Evolutionary conservation across 208 protist species (phyloP).

Genomic region (Lotmaria passim): DNA sequence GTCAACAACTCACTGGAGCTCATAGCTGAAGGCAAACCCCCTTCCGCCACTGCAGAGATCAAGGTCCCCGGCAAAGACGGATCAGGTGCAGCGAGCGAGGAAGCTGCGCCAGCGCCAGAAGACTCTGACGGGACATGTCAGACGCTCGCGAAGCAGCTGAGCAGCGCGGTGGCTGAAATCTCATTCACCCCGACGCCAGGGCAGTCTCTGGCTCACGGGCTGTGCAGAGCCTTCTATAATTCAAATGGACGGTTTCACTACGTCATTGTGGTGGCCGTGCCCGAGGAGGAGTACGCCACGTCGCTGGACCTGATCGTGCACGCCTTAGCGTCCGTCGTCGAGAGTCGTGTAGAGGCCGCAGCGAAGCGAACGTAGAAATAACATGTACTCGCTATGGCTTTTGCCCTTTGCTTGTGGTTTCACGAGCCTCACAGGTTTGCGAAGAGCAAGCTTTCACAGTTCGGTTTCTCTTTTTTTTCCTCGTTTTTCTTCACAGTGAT

Average conservation of each 20-base stretch:
- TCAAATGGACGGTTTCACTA: conserved; percentile 80
- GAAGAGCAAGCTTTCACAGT: neutral
- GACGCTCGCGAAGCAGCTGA: conserved; percentile 51
- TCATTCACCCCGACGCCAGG: conserved; percentile 66
- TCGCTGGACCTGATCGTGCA: conserved; percentile 74
- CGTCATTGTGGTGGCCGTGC: conserved; percentile 75
- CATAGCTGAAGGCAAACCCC: conserved; percentile 33
- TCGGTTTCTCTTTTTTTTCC: neutral
- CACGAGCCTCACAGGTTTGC: too few relatives aligned
- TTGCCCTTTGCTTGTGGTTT: too few relatives aligned
- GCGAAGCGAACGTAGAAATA: conserved; percentile 63
- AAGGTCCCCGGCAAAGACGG: neutral
- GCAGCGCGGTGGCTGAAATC: conserved; percentile 73
- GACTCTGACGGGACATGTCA: conserved; percentile 39
- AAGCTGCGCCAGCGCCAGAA: neutral
- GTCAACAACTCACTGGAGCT: conserved; percentile 74
- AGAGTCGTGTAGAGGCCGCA: conserved; percentile 73
- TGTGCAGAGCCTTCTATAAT: conserved; percentile 87
- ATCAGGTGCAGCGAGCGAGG: neutral
- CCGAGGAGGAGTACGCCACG: conserved; percentile 68
- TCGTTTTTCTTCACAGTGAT: conserved; percentile 10
- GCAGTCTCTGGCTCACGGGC: conserved; percentile 65
- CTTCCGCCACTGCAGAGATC: conserved; percentile 4
- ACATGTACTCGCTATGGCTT: neutral
- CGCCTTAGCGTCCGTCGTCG: conserved; percentile 67